Evolutionary conservation across 2,329 filamentous ascomycete genomes (phyloP).

Genomic region (Venturia effusa): DNA sequence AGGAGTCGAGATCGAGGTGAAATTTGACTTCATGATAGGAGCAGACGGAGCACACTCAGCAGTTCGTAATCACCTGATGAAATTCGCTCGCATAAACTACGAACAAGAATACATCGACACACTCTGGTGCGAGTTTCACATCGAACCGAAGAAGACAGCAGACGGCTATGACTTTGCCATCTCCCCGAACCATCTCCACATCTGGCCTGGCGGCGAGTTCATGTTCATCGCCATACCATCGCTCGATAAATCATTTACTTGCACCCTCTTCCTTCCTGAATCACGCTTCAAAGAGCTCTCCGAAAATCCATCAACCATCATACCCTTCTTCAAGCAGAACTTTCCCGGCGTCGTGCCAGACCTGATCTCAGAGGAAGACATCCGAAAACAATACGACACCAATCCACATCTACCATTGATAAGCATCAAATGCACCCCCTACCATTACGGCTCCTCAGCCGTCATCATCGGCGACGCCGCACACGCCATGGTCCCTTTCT

Average conservation of each 20-base stretch:
- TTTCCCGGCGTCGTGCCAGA: slow-evolving; percentile 74
- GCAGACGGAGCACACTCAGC: slow-evolving; percentile 93
- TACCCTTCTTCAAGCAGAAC: slow-evolving; percentile 66
- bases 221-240: slow-evolving; percentile 97
- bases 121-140: slow-evolving; percentile 91
- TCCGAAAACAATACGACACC: slow-evolving; percentile 61
- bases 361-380: slow-evolving; percentile 54
- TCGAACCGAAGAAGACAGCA: slow-evolving; percentile 42
- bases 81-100: slow-evolving; percentile 82
- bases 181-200: slow-evolving; percentile 88
- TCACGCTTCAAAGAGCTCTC: slow-evolving; percentile 59
- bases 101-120: slow-evolving; percentile 93
- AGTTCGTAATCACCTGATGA: slow-evolving; percentile 90
- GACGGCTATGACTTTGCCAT: slow-evolving; percentile 53
- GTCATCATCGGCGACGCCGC: slow-evolving; percentile 90
- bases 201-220: slow-evolving; percentile 87
- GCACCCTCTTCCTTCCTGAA: slow-evolving; percentile 80
- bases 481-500: slow-evolving; percentile 97
- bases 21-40: slow-evolving; percentile 89
- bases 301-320: slow-evolving; percentile 46
- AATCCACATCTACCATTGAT: slow-evolving; percentile 92
- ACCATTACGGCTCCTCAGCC: slow-evolving; percentile 66
- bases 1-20: slow-evolving; percentile 58
- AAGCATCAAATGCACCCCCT: slow-evolving; percentile 82
- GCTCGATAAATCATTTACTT: slow-evolving; percentile 87